Base-by-base conservation (phyloP, 2,329 filamentous ascomycete species). In the Apiospora malaysiana region DNA sequence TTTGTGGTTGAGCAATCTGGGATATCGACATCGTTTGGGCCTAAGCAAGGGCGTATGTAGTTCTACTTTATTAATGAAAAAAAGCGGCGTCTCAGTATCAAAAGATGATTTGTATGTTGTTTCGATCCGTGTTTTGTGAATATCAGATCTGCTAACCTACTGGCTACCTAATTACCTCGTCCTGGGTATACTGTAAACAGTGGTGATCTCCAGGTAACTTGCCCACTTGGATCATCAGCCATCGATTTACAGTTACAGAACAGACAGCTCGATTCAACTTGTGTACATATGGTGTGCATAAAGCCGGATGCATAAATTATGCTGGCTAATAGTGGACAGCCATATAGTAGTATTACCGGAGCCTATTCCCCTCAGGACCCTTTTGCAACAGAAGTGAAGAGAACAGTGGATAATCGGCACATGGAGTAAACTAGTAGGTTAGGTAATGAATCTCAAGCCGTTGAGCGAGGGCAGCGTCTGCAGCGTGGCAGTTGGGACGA, bases 41-140 rank as follows among this genome's bases (percentile, higher is more conserved):
- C 51, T 37, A 37, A 59, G 51, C 27, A 59, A 59, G 27, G 51
- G 27, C 51, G 27, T 40, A 18, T 63, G 56, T 63, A 63, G 56
- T 63, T n/a, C 32, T 37, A 63, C 32, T 40, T 32, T 27, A 18
- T 32, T 63, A 40, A 63, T 63, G 56, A 51, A 56, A 40, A 63
- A 59, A 63, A 63, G 8, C 32, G 56, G 32, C 32, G 56, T 63
- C 18, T n/a, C 40, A 32, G 56, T 63, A 40, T 63, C 6, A n/a
- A 21, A 21, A 40, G 2, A n/a, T 10, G 8, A 14, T n/a, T 40
- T 2, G n/a, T 37, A 6, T 8, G 9, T 37, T 37, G 16, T 8
- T 16, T 4, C 1, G 23, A 8, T 9, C 25, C 10, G 2, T 63
- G 32, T 63, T 12, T 40, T 9, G 18, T n/a, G 32, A n/a, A n/a